Evolutionary conservation across 192 early-diverging fungal species (phyloP).

Genomic region (Phlyctochytrium arcticum): DNA sequence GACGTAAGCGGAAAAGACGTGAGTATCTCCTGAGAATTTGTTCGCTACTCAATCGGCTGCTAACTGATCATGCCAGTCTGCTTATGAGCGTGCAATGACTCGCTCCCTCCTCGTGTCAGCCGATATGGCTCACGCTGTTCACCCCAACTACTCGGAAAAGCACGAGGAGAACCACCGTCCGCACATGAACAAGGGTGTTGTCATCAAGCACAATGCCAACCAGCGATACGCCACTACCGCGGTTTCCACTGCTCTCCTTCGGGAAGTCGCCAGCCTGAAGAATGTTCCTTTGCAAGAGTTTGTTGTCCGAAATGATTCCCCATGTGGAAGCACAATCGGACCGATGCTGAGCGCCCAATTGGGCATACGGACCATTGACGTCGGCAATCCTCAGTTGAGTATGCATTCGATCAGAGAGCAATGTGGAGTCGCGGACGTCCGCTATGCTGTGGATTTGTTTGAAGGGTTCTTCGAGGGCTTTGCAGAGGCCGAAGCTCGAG

Average conservation of each 20-base stretch:
- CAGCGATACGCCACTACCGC: conserved; percentile 70
- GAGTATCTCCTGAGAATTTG: not conserved
- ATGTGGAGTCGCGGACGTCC: conserved; percentile 84
- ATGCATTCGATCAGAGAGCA: conserved; percentile 98
- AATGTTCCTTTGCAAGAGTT: conserved; percentile 78
- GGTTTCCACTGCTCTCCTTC: conserved; percentile 41
- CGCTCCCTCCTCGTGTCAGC: conserved; percentile 83
- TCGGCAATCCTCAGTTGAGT: conserved; percentile 91
- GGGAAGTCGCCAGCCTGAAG: conserved; percentile 58
- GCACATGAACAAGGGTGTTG: conserved; percentile 80
- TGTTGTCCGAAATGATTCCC: conserved; percentile 84
- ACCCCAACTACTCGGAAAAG: conserved; percentile 89
- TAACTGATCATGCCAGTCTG: conserved; percentile 3
- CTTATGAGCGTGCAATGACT: conserved; percentile 78
- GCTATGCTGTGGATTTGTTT: conserved; percentile 79
- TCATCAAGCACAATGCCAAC: conserved; percentile 97
- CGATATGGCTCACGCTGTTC: conserved; percentile 92
- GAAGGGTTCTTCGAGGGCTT: conserved; percentile 71
- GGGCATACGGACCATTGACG: conserved; percentile 92
- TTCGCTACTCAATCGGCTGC: not conserved
- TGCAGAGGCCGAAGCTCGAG: conserved; percentile 42
- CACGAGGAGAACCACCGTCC: conserved; percentile 94
- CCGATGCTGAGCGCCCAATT: conserved; percentile 93
- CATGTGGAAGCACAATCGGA: conserved; percentile 96
- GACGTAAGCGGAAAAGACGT: not conserved